phyloP scores from a whole-genome alignment of 495 filamentous ascomycete genomes.

The Penicillium herquei region DNA sequence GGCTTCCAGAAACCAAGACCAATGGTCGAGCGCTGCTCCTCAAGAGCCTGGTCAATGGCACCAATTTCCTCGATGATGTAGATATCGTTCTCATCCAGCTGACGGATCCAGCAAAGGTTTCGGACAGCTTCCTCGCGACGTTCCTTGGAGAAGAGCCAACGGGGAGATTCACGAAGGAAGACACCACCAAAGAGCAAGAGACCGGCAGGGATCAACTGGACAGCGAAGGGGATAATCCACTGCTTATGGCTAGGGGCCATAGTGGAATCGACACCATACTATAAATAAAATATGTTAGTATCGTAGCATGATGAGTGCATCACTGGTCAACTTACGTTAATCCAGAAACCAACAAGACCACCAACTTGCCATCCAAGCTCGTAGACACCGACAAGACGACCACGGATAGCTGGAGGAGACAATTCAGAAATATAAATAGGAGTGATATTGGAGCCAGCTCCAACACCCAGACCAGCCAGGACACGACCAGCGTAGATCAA shows the following conservation, averaged over 20 bases:
- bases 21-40: constrained; percentile 56
- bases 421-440: constrained; percentile 81
- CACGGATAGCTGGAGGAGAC: constrained; percentile 74
- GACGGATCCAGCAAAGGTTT: constrained; percentile 64
- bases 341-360: constrained; percentile 72
- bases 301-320: background rate
- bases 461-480: constrained; percentile 69
- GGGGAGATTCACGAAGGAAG: constrained; percentile 53
- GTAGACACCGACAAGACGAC: constrained; percentile 73
- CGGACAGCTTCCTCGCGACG: constrained; percentile 53
- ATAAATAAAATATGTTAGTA: background rate
- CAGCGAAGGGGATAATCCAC: constrained; percentile 56
- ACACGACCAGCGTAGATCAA: constrained; percentile 69
- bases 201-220: constrained; percentile 54
- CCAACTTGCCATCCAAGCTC: constrained; percentile 73
- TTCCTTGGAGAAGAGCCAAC: constrained; percentile 53
- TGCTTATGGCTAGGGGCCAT: constrained; percentile 38
- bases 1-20: constrained; percentile 69
- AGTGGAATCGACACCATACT: constrained; percentile 40
- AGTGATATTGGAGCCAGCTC: constrained; percentile 71
- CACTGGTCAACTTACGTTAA: constrained; percentile 46
- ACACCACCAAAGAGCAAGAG: constrained; percentile 48
- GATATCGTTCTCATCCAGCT: constrained; percentile 54
- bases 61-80: constrained; percentile 67
- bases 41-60: constrained; percentile 59